Evolutionary conservation across 2,329 filamentous ascomycete species (phyloP), one percentile per base, ranked within the genome.

Genomic region (Sporothrix pallida): DNA sequence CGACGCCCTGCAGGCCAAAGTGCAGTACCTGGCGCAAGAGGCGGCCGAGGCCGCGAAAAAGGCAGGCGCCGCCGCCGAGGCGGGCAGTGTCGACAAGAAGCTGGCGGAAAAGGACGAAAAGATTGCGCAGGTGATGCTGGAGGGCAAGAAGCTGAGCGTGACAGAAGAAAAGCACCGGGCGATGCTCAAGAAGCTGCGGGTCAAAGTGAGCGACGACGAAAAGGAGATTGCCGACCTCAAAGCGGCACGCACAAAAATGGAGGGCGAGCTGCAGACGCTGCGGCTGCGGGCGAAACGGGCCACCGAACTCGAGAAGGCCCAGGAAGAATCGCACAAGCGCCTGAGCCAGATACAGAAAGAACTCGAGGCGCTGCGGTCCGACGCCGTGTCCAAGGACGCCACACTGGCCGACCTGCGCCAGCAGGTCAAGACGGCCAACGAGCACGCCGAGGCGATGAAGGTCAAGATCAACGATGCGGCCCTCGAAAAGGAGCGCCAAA

Each of bases 91-190:
- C 1, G 93, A 97, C 76, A 93, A 91, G 80, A 94, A 93, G 79
- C 81, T 98, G 15, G 92, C 93, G 0, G 94, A 97, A 78, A 97
- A 94, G 79, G 95, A 98, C 78, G 91, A 95, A 78, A 93, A 93
- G 80, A 97, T 98, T 78, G 93, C 95, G 2, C 84, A 95, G 65
- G 84, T 99, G 13, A 92, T 99, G 86, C 92, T 97, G 78, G 96
- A 99, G 83, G 96, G 97, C 0, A 93, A 96, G 78, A 94, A 92
- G 77, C 86, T 98, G 9, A 95, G 94, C 1, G 93, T 92, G 78
- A 92, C 89, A 0, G 96, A 99, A 80, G 89, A 98, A 81, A 94
- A 94, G 79, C 91, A 97, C 76, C 87, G 95, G 75, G 89, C 89
- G 6, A 91, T 91, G 3, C 93, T 98, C 78, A 97, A 96, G 81